A percentile compares a stretch with the other conserved stretches of the same genome.
phyloP scores from a whole-genome alignment of 2,329 filamentous ascomycete species.

The Penicillium nordicum region DNA sequence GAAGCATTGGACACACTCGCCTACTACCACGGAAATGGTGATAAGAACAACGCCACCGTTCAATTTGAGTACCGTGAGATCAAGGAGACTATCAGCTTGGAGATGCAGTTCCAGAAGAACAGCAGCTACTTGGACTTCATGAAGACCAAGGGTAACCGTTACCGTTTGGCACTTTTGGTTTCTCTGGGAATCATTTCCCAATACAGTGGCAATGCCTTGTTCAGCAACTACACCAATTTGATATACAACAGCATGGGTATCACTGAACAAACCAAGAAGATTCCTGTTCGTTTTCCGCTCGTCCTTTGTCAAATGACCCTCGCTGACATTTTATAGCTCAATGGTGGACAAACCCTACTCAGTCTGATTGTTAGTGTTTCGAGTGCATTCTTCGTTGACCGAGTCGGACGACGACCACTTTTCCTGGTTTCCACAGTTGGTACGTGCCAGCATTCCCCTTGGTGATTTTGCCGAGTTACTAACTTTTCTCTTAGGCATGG shows the following conservation, averaged over 20 bases:
- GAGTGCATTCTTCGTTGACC: conserved; percentile 55
- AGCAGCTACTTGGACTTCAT: conserved; percentile 61
- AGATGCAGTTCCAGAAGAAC: conserved; percentile 49
- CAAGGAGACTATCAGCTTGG: conserved; percentile 59
- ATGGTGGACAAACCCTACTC: conserved; percentile 58
- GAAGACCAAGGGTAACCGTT: conserved; percentile 61
- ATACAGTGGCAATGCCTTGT: conserved; percentile 65
- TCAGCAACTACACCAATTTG: conserved; percentile 64
- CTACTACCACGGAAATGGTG: conserved; percentile 62
- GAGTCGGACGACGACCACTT: conserved; percentile 54
- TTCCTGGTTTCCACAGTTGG: conserved; percentile 47
- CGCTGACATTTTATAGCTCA: conserved; percentile 38
- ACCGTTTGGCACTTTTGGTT: conserved; percentile 59
- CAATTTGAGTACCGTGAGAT: conserved; percentile 67
- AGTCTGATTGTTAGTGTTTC: conserved; percentile 56
- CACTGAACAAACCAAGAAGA: conserved; percentile 54
- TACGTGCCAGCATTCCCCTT: neutral
- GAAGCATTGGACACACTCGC: conserved; percentile 60
- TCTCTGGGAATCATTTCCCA: conserved; percentile 66
- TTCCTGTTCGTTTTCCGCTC: conserved; percentile 42
- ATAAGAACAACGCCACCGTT: conserved; percentile 57
- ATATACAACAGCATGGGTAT: conserved; percentile 63
- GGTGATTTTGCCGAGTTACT: neutral
- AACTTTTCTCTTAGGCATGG: conserved; percentile 16
- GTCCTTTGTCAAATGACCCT: conserved; percentile 7